Percentiles rank a stretch among this genome's conserved stretches.
Conservation (phyloP, 345 rosid genomes). For the Rhodamnia argentea region DNA sequence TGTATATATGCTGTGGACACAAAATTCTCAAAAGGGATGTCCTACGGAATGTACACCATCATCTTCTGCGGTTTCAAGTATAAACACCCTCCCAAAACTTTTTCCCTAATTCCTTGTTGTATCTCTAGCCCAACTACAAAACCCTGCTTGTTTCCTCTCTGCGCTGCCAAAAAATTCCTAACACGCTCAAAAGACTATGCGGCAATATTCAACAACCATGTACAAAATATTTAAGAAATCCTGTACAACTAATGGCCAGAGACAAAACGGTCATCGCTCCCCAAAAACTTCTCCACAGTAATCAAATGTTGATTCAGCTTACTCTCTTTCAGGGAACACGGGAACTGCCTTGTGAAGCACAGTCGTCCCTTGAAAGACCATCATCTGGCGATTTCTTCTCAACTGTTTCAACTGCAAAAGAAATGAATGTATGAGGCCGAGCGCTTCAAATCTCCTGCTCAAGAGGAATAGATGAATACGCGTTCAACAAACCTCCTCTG, state of each 20-base stretch:
- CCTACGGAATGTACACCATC: constrained; percentile 5
- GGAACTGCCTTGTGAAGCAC: constrained; percentile 72
- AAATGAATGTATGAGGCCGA: background rate
- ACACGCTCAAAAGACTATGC: background rate
- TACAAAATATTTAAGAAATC: background rate
- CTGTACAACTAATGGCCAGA: background rate
- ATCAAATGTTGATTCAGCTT: constrained; percentile 9
- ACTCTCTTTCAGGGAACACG: background rate
- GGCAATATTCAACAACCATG: constrained; percentile 3
- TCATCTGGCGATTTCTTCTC: constrained; percentile 57
- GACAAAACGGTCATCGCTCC: background rate
- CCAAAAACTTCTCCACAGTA: background rate
- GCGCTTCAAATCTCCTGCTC: background rate
- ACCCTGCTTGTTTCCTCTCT: background rate
- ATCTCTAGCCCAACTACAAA: background rate
- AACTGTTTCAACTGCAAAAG: constrained; percentile 26
- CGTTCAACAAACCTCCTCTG: constrained; percentile 43
- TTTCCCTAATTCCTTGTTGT: background rate
- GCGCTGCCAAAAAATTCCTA: background rate
- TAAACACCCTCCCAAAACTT: background rate
- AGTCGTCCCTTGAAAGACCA: constrained; percentile 74
- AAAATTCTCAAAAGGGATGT: background rate
- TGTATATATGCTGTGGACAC: background rate
- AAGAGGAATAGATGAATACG: background rate
- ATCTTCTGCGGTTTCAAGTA: background rate